Percentiles rank a stretch among this genome's conserved stretches.
Conservation (phyloP, 768 basidiomycete species). For the Baorangia bicolor region DNA sequence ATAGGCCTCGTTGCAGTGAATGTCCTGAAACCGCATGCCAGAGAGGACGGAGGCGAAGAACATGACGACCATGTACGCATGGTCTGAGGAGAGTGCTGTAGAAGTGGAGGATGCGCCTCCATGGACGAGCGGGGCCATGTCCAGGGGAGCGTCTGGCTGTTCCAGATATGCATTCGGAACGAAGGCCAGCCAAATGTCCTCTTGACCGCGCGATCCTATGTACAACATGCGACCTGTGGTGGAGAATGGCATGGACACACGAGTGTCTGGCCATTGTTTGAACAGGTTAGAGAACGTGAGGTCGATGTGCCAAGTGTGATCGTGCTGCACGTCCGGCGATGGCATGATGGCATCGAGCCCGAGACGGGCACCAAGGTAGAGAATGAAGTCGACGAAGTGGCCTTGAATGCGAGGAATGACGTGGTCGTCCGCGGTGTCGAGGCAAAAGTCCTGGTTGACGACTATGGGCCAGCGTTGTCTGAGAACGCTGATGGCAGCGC, state of each 20-base stretch:
- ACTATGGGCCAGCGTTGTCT: background rate
- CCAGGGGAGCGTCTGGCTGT: background rate
- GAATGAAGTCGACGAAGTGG: background rate
- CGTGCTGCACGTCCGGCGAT: background rate
- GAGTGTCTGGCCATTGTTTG: background rate
- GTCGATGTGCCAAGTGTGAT: background rate
- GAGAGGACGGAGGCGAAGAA: background rate
- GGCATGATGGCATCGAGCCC: background rate
- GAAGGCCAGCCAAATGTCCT: background rate
- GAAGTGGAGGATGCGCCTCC: background rate
- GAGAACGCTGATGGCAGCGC: too few relatives aligned
- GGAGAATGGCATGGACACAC: background rate
- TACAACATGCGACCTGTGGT: background rate
- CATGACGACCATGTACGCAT: background rate
- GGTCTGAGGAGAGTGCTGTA: background rate
- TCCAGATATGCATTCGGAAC: background rate
- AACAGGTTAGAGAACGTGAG: background rate
- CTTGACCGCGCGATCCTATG: background rate
- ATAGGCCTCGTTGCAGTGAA: background rate
- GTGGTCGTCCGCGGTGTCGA: background rate
- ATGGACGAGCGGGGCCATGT: conserved; percentile 4
- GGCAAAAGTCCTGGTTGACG: background rate
- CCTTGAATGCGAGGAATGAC: background rate
- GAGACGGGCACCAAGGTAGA: background rate
- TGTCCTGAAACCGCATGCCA: background rate